Base-by-base conservation (phyloP, 2,329 filamentous ascomycete species). In the Tolypocladium endophyticum region DNA sequence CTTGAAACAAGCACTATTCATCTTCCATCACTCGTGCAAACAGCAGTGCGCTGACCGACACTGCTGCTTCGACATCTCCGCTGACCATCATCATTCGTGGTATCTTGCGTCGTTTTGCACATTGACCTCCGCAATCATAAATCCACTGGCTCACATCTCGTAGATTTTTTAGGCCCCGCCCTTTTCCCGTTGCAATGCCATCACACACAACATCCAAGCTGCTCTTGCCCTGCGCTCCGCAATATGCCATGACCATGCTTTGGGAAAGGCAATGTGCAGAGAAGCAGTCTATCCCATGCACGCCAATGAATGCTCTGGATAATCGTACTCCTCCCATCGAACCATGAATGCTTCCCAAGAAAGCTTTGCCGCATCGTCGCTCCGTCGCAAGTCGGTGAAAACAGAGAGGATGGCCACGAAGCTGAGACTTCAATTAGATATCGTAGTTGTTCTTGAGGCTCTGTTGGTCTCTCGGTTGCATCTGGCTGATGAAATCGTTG, bases 381-480 rank as follows among this genome's bases (percentile, higher is more conserved):
- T 54, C 20, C 50, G 23, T 36, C 12, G 50, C 8, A 36, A 16
- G 30, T 36, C 28, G 50, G 36, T 14, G 30, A n/a, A 18, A 11
- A 28, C 18, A 28, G 18, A 16, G 23, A 9, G n/a, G 8, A 36
- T 6, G 39, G 50, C 20, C 50, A 23, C 20, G n/a, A 20, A 53
- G 28, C 11, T 35, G 30, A n/a, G 25, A 3, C 20, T 11, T 45
- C 14, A 14, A 36, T 69, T 66, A 76, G 59, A 84, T 69, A 28
- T 69, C 71, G 68, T 84, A 86, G 33, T 74, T 77, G 43, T 71
- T 64, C 64, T 75, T 77, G 55, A 86, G 72, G 23, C 74, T 74
- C 62, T 81, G 76, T 60, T 77, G 79, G 60, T 85, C 80, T 57
- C 76, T 72, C 12, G 77, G 72, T 56, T 75, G 73, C 65, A 86